Percentiles rank a stretch among this genome's conserved stretches.
Conservation (phyloP, 2,329 filamentous ascomycete species). For the Cordyceps cicadae region DNA sequence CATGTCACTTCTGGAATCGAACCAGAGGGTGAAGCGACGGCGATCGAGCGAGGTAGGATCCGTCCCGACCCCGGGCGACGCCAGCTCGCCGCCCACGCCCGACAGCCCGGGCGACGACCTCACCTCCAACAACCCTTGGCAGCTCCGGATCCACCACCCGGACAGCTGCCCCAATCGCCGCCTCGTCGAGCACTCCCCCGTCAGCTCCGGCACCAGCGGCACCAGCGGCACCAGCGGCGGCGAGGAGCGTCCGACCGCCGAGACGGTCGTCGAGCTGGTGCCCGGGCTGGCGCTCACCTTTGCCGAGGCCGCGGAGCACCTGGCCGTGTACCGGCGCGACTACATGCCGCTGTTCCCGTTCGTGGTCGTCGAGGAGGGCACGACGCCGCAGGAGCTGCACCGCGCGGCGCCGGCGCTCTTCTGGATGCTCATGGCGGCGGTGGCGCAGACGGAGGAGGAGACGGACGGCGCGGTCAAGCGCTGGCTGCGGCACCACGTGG, state of each 20-base stretch:
- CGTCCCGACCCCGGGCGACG: background rate
- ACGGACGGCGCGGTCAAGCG: constrained; percentile 19
- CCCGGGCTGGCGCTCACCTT: constrained; percentile 21
- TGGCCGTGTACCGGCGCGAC: constrained; percentile 21
- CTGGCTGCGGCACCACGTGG: constrained; percentile 23
- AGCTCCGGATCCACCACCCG: background rate
- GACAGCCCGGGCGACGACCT: background rate
- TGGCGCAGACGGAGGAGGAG: constrained; percentile 19
- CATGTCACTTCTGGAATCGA: constrained; percentile 19
- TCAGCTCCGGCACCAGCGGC: background rate
- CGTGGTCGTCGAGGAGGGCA: constrained; percentile 18
- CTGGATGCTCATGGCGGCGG: constrained; percentile 21
- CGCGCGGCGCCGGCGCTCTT: constrained; percentile 23
- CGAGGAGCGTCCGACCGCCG: background rate
- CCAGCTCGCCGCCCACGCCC: constrained; percentile 14
- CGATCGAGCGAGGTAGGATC: background rate
- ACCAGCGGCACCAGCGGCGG: too few relatives aligned
- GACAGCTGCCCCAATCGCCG: background rate
- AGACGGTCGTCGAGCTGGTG: constrained; percentile 15
- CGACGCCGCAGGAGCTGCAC: constrained; percentile 20
- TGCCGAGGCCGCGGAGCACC: constrained; percentile 22
- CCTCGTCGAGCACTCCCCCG: background rate
- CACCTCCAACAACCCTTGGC: background rate
- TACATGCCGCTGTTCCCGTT: constrained; percentile 26
- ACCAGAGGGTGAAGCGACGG: background rate